Conservation (phyloP, 805 yeast species). For the Candida ovalis region DNA sequence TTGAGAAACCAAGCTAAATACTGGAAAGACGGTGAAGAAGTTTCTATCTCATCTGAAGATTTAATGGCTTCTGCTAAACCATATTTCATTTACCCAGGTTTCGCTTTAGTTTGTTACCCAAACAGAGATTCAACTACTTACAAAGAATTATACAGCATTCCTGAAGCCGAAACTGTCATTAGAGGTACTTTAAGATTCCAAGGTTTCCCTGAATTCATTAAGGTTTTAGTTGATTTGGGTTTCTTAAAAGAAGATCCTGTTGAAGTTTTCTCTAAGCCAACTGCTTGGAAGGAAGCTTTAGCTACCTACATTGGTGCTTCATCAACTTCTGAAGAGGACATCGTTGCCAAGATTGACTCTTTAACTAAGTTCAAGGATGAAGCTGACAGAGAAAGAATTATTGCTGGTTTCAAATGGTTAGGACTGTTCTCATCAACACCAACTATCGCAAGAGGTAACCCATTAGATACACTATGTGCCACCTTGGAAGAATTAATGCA, state of each 20-base stretch:
- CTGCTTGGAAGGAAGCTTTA: slow-evolving; percentile 88
- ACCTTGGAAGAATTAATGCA: slow-evolving; percentile 94
- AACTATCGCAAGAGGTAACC: slow-evolving; percentile 87
- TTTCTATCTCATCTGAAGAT: slow-evolving; percentile 77
- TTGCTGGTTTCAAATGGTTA: slow-evolving; percentile 89
- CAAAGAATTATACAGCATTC: slow-evolving; percentile 87
- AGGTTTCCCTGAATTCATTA: slow-evolving; percentile 98
- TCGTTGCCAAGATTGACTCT: slow-evolving; percentile 68
- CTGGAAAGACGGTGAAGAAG: slow-evolving; percentile 83
- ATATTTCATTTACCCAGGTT: slow-evolving; percentile 94
- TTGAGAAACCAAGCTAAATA: slow-evolving; percentile 89
- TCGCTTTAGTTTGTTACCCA: slow-evolving; percentile 91
- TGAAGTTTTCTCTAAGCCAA: slow-evolving; percentile 50
- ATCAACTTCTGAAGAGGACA: slow-evolving; percentile 66
- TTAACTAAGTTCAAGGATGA: slow-evolving; percentile 78
- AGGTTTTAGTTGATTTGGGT: slow-evolving; percentile 91
- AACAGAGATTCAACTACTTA: slow-evolving; percentile 96
- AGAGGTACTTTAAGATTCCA: slow-evolving; percentile 98
- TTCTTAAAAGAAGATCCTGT: slow-evolving; percentile 76
- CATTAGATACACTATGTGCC: slow-evolving; percentile 95
- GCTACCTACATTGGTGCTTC: slow-evolving; percentile 70
- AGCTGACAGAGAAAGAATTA: slow-evolving; percentile 80
- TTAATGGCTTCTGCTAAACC: slow-evolving; percentile 95
- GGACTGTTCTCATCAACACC: slow-evolving; percentile 78
- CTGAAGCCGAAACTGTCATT: slow-evolving; percentile 95